Conservation (phyloP, 2,329 filamentous ascomycete species). For the Aspergillus sojae region DNA sequence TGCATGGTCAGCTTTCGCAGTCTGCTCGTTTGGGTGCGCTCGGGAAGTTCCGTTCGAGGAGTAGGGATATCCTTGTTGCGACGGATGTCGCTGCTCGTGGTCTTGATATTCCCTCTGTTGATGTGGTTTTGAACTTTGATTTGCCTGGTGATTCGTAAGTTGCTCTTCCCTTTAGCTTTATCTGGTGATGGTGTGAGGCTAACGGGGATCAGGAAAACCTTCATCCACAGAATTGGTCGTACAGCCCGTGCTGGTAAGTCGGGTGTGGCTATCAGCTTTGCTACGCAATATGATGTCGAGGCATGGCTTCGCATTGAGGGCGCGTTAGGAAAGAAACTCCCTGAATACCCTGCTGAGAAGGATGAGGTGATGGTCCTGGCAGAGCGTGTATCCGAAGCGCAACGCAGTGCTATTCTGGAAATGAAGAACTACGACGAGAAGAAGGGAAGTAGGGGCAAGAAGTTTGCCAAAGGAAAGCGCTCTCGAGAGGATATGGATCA, state of each 20-base stretch:
- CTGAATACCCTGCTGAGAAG: slow-evolving; percentile 69
- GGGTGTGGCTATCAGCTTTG: slow-evolving; percentile 76
- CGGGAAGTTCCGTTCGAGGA: slow-evolving; percentile 81
- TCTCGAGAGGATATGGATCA: slow-evolving; percentile 70
- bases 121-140: slow-evolving; percentile 84
- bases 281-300: slow-evolving; percentile 87
- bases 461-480: slow-evolving; percentile 55
- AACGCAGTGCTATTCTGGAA: slow-evolving; percentile 74
- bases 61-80: slow-evolving; percentile 81
- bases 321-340: slow-evolving; percentile 75
- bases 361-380: slow-evolving; percentile 85
- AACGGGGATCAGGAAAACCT: slow-evolving; percentile 75
- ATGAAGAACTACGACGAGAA: slow-evolving; percentile 81
- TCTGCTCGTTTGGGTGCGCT: slow-evolving; percentile 82
- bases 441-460: slow-evolving; percentile 53
- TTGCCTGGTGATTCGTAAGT: slow-evolving; percentile 55
- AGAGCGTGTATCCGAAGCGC: slow-evolving; percentile 77
- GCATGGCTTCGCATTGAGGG: slow-evolving; percentile 80
- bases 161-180: not conserved
- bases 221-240: slow-evolving; percentile 85
- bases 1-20: slow-evolving; percentile 91
- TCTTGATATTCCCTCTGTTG: slow-evolving; percentile 90
- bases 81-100: slow-evolving; percentile 93
- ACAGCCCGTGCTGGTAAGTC: slow-evolving; percentile 85
- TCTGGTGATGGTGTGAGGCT: not conserved